Conservation (phyloP, 306 rosid species). For the Mimosa bimucronata region DNA sequence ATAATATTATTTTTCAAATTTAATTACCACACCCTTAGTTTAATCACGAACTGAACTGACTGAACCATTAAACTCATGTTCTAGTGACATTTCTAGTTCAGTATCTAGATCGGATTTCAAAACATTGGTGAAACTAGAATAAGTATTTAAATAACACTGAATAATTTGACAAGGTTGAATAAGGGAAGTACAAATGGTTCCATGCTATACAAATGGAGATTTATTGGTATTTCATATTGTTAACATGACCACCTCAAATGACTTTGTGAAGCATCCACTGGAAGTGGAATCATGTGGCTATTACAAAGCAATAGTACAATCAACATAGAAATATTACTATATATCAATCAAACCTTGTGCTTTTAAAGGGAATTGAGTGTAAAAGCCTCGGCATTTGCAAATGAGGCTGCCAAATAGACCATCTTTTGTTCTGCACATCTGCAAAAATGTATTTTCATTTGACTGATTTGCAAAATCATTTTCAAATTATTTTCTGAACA, state of each 20-base stretch:
- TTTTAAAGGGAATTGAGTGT: background rate
- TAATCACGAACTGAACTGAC: background rate
- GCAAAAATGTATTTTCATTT: background rate
- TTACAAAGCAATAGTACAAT: background rate
- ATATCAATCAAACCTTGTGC: background rate
- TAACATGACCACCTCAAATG: background rate
- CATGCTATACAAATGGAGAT: background rate
- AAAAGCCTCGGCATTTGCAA: background rate
- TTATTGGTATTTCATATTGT: background rate
- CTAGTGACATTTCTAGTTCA: background rate
- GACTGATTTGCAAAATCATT: background rate
- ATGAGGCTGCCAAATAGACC: background rate
- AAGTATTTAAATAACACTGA: background rate
- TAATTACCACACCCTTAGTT: background rate
- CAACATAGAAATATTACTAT: background rate
- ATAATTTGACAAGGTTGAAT: background rate
- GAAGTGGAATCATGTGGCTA: background rate
- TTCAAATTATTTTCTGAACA: constrained; percentile 14
- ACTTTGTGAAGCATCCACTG: background rate
- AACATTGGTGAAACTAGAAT: background rate
- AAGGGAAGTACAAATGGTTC: background rate
- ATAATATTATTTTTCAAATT: background rate
- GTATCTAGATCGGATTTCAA: background rate
- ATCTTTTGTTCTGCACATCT: background rate
- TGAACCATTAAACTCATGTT: background rate